Conservation (phyloP, 2,329 filamentous ascomycete genomes). For the Harringtonia lauricola region DNA sequence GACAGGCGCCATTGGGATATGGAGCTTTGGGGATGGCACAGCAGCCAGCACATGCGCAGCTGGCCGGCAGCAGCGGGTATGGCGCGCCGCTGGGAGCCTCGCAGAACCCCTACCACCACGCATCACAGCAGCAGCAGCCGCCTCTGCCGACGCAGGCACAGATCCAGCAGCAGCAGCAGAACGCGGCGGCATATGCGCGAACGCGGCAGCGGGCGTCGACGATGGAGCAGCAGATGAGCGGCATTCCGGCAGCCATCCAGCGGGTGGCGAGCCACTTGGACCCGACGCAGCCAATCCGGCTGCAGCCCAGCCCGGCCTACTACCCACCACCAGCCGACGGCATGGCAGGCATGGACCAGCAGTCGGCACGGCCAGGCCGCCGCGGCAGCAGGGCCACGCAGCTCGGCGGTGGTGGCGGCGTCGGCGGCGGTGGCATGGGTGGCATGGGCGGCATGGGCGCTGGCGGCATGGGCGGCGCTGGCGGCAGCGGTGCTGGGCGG, state of each 20-base stretch:
- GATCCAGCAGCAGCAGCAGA: constrained; percentile 57
- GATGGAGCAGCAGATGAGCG: constrained; percentile 89
- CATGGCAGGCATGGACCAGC: constrained; percentile 52
- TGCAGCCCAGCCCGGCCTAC: constrained; percentile 94
- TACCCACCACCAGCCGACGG: constrained; percentile 89
- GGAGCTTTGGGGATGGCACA: constrained; percentile 59
- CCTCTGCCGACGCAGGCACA: constrained; percentile 51
- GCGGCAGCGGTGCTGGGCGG: background rate
- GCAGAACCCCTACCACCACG: constrained; percentile 35
- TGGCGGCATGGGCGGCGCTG: background rate
- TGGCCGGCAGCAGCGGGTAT: constrained; percentile 52
- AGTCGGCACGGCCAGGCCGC: constrained; percentile 48
- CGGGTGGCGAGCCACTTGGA: constrained; percentile 93
- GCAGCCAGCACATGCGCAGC: constrained; percentile 50
- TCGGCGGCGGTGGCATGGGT: background rate
- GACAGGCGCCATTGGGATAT: constrained; percentile 59
- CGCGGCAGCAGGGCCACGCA: constrained; percentile 64
- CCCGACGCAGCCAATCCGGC: constrained; percentile 81
- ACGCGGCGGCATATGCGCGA: constrained; percentile 54
- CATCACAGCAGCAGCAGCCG: constrained; percentile 57
- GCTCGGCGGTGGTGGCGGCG: constrained; percentile 31
- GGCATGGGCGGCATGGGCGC: constrained; percentile 1
- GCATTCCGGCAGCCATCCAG: constrained; percentile 86
- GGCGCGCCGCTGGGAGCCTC: constrained; percentile 19
- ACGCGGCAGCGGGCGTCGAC: constrained; percentile 86